Evolutionary conservation across 2,329 filamentous ascomycete species (phyloP), one percentile per base, ranked within the genome.

Genomic region (Mycogone perniciosa): DNA sequence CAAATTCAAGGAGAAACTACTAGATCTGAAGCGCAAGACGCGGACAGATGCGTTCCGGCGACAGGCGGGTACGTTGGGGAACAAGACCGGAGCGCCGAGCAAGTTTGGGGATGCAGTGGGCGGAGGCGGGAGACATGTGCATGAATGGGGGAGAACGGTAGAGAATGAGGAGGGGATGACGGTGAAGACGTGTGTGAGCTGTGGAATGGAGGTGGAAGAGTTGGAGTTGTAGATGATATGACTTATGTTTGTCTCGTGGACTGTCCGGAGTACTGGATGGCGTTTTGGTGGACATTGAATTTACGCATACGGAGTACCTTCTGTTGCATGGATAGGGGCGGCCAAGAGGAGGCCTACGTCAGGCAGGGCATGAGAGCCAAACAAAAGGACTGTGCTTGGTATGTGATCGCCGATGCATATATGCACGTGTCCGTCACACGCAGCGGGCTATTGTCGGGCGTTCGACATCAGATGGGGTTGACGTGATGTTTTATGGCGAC

Each of bases 1-100:
- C 61, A 95, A 96, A 67, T 97, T 97, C 70, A 89, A 88, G 64
- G 84, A 82, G 52, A 95, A 95, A 72, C 74, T 99, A 33, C 76
- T 87, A 5, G 91, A 97, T 48, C 66, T 99, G 56, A 99, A 97
- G 76, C 91, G 92, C 70, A 85, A 91, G 66, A 99, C 93, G 9
- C 77, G 90, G 42, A 91, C 95, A 0, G 93, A 97, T 60, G 89
- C 91, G 0, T 95, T 92, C 60, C 81, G 90, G 50, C 75, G 91
- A 45, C 85, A 84, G 59, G 77, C 82, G 49, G 80, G 79, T 50
- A 76, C 76, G 2, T 73, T 82, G 56, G 78, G 77, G 55, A 76
- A 77, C 56, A 76, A 77, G 9, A 69, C 67, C 2, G 74, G 69
- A 20, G 75, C 77, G 9, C 48, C 48, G 7, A 73, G 70, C 38